Conservation (phyloP, 2,329 filamentous ascomycete species). For the Graphium sp. region DNA sequence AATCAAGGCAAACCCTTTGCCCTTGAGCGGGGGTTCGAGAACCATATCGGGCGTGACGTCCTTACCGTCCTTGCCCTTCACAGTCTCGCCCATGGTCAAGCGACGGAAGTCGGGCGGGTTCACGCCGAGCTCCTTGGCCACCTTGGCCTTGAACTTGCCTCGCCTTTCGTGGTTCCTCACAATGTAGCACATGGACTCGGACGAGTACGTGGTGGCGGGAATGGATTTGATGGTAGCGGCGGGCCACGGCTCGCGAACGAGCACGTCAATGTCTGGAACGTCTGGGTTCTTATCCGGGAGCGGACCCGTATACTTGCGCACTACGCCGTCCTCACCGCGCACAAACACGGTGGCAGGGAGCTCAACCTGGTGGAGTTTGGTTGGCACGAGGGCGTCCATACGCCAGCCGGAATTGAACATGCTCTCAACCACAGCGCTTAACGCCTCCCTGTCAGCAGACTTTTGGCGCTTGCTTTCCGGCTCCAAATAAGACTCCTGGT, state of each 20-base stretch:
- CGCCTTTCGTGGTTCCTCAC: slow-evolving; percentile 59
- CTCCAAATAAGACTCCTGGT: not conserved
- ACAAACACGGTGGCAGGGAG: slow-evolving; percentile 57
- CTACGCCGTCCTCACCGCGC: slow-evolving; percentile 42
- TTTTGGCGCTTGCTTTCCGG: slow-evolving; percentile 4
- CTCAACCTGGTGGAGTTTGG: slow-evolving; percentile 46
- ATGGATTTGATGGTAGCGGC: slow-evolving; percentile 46
- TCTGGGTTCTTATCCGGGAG: slow-evolving; percentile 23
- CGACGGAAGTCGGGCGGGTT: slow-evolving; percentile 34
- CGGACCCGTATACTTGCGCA: slow-evolving; percentile 57
- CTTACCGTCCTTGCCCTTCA: slow-evolving; percentile 46
- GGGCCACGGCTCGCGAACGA: slow-evolving; percentile 67
- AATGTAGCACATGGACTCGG: slow-evolving; percentile 70
- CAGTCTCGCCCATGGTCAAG: slow-evolving; percentile 46
- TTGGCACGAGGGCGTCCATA: slow-evolving; percentile 52
- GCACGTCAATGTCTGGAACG: slow-evolving; percentile 50
- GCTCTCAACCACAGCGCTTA: slow-evolving; percentile 10
- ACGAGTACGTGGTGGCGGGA: slow-evolving; percentile 49
- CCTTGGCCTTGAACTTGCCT: slow-evolving; percentile 60
- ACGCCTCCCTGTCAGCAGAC: slow-evolving; percentile 7
- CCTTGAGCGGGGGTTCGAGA: slow-evolving; percentile 46
- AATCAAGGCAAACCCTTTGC: slow-evolving; percentile 61
- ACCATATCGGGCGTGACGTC: slow-evolving; percentile 79
- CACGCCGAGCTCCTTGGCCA: slow-evolving; percentile 50
- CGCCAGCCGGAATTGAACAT: slow-evolving; percentile 35